phyloP scores from a whole-genome alignment of 805 yeast genomes.

The Brettanomyces nanus region DNA sequence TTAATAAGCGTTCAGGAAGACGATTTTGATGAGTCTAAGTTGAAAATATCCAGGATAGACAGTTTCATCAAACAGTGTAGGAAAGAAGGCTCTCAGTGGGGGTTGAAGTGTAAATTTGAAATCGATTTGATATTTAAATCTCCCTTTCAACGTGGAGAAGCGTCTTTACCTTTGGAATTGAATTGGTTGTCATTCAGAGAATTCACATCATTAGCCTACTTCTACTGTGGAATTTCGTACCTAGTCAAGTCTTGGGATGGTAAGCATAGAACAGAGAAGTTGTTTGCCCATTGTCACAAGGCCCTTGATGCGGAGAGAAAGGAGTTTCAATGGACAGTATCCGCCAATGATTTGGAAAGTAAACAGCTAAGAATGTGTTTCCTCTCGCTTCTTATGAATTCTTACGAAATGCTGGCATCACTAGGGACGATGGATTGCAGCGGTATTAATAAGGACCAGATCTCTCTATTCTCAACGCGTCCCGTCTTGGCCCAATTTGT shows the following conservation, averaged over 20 bases:
- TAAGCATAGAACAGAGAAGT: slow-evolving; percentile 26
- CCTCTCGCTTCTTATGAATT: slow-evolving; percentile 23
- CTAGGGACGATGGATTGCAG: slow-evolving; percentile 18
- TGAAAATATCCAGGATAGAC: slow-evolving; percentile 19
- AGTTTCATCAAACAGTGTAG: slow-evolving; percentile 17
- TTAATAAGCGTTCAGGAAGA: slow-evolving; percentile 23
- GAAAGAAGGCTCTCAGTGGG: slow-evolving; percentile 6
- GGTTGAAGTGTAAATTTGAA: slow-evolving; percentile 5
- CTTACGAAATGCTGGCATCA: slow-evolving; percentile 31
- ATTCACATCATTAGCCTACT: slow-evolving; percentile 32
- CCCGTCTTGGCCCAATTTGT: slow-evolving; percentile 26
- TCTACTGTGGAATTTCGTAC: slow-evolving; percentile 34
- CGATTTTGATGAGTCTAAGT: slow-evolving; percentile 20
- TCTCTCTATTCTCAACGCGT: too few relatives aligned
- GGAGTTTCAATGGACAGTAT: background rate
- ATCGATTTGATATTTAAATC: background rate
- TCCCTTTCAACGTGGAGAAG: background rate
- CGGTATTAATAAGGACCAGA: slow-evolving; percentile 11
- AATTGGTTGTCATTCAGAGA: slow-evolving; percentile 38
- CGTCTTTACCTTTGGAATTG: slow-evolving; percentile 20
- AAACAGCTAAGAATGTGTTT: slow-evolving; percentile 24
- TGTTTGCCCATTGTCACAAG: slow-evolving; percentile 29
- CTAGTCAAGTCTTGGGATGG: slow-evolving; percentile 29
- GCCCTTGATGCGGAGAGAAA: background rate
- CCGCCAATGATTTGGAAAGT: slow-evolving; percentile 15